A percentile compares a stretch with the other conserved stretches of the same genome.
Conservation (phyloP, 129 eudicot species). For the Chrysanthemum makinoi region DNA sequence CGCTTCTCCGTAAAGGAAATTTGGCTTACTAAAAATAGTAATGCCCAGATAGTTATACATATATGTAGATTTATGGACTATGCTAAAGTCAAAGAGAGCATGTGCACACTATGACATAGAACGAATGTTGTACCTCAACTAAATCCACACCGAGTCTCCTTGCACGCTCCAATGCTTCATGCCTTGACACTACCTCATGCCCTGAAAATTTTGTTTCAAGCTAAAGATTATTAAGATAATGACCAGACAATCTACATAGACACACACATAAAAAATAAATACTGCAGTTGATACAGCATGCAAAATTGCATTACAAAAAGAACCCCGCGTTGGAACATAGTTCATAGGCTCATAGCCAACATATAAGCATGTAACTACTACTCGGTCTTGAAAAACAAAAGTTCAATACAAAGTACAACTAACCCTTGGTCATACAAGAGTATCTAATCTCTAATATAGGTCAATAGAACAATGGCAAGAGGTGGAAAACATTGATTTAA, state of each 20-base stretch:
- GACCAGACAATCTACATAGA: neutral
- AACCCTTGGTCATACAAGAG: too few species aligned
- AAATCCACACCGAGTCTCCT: conserved; percentile 47
- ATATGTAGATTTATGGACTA: neutral
- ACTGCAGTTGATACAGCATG: too few species aligned
- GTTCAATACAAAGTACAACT: too few species aligned
- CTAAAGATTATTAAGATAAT: conserved; percentile 8
- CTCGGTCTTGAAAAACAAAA: too few species aligned
- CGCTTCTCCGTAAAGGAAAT: neutral
- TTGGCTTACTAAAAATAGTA: neutral
- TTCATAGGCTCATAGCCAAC: too few species aligned
- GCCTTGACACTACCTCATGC: conserved; percentile 51
- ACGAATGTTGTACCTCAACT: conserved; percentile 22
- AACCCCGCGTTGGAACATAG: too few species aligned
- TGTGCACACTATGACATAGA: neutral
- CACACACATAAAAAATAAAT: neutral
- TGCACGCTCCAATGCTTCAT: conserved; percentile 72
- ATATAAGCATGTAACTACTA: too few species aligned
- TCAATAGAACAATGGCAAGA: too few species aligned
- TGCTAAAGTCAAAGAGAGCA: neutral
- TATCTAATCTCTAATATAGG: too few species aligned
- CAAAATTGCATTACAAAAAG: too few species aligned
- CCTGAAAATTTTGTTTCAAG: conserved; percentile 37
- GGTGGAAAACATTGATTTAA: too few species aligned
- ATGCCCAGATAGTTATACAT: neutral